Conservation (phyloP, 1,139 yeast species). For the Candida sojae region DNA sequence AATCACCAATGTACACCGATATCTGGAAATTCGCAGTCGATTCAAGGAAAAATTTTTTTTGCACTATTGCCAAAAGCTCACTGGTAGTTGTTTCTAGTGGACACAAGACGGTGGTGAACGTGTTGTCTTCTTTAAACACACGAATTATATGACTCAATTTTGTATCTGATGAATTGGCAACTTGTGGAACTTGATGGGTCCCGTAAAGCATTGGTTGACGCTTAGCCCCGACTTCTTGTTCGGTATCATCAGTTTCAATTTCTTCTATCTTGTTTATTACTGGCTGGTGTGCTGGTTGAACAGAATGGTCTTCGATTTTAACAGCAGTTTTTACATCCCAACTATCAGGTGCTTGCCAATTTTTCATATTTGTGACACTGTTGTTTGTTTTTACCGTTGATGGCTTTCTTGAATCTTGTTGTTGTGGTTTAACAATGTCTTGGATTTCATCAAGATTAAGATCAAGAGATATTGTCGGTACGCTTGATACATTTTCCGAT, state of each 20-base stretch:
- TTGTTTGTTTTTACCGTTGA: neutral
- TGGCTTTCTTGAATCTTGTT: slow-evolving; percentile 7
- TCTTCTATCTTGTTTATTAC: neutral
- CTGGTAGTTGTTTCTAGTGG: slow-evolving; percentile 76
- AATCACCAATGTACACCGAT: slow-evolving; percentile 76
- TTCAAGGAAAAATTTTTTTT: slow-evolving; percentile 75
- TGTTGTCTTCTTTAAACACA: slow-evolving; percentile 76
- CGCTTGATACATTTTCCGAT: neutral
- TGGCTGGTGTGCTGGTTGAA: neutral
- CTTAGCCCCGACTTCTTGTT: slow-evolving; percentile 2
- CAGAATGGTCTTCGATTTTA: slow-evolving; percentile 4
- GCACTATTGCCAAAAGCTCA: slow-evolving; percentile 67
- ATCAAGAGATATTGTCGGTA: slow-evolving; percentile 22
- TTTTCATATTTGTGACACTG: slow-evolving; percentile 7
- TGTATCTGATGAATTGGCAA: slow-evolving; percentile 16
- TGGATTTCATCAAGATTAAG: slow-evolving; percentile 57
- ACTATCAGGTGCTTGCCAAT: slow-evolving; percentile 76
- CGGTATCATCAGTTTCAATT: slow-evolving; percentile 2
- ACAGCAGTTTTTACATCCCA: slow-evolving; percentile 63
- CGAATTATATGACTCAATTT: slow-evolving; percentile 57
- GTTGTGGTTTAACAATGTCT: slow-evolving; percentile 46
- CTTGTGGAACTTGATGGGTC: slow-evolving; percentile 28
- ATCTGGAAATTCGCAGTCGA: slow-evolving; percentile 74
- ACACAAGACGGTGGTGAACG: slow-evolving; percentile 78
- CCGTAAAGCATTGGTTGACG: slow-evolving; percentile 40